Evolutionary conservation across 352 stramenopile species (phyloP), one percentile per base, ranked within the genome.

Genomic region (Globisporangium mamillatum): DNA sequence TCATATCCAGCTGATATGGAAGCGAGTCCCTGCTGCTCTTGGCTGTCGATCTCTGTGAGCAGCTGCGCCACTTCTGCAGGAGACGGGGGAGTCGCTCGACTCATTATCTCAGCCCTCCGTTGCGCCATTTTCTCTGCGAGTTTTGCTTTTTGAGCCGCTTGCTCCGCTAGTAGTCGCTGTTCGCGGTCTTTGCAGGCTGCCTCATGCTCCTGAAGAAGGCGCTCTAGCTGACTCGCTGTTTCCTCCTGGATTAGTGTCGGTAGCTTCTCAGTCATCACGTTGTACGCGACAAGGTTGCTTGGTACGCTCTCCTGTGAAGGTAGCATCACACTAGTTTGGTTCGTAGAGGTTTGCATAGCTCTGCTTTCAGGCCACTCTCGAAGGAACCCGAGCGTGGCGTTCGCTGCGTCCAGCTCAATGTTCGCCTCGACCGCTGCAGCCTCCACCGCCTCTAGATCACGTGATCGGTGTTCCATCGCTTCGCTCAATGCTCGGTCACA

Each of bases 191-290:
- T 46, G 22, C 55, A 61, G 29, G 55, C 55, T n/a, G 55, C 29
- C 6, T 61, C 29, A 20, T 48, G 55, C 8, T 61, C 55, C 20
- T 61, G 29, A 48, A 61, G 27, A 22, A 61, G 29, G n/a, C 55
- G 55, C 55, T 61, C 55, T 12, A 61, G 29, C 18, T 61, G 55
- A 46, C 8, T 46, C 20, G 55, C 55, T 14, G 29, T 61, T 20
- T 34, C 55, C 27, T 61, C 55, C 29, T 61, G 55, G 29, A 61
- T 46, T 20, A 61, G 55, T 9, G 29, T 16, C 18, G 55, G 55
- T 12, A 61, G 55, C 29, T 46, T 34, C 29, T 61, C 55, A 12
- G 55, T 61, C 55, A 61, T 61, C 20, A 24, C 55, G 29, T 61
- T 61, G 29, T 61, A 61, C 27, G 20, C n/a, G 3, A 41, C 18